Evolutionary conservation across 768 basidiomycete genomes (phyloP), one percentile per base, ranked within the genome.

Genomic region (Suillus weaverae): DNA sequence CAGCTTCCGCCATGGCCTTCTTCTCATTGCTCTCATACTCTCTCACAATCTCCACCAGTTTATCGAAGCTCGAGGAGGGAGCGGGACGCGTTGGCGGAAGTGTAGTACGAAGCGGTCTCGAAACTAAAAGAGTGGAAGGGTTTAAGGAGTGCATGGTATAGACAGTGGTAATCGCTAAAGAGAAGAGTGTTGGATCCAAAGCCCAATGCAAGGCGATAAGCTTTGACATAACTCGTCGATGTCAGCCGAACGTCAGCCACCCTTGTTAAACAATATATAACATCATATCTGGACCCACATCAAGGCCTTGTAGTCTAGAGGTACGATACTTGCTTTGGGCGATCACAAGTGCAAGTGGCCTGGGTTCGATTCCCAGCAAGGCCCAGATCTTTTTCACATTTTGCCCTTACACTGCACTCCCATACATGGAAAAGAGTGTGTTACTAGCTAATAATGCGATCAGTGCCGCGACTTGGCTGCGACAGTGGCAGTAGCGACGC

Each of bases 281-380:
- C 3, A 20, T 30, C 3, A 59, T 59, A 30, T 5, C 8, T 30
- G 1, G 11, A 18, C 13, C n/a, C 13, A 22, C 32, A 36, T 60
- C 16, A 63, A 22, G 72, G 72, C 73, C 73, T 76, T 76, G 72
- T 73, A 70, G 72, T 75, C 72, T 74, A 75, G 72, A 75, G 72
- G 72, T 73, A 73, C 73, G 74, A 73, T 76, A 73, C 74, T 73
- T 73, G 73, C 73, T 76, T 73, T 73, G 74, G 72, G 72, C 50
- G 16, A 32, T 26, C 62, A 43, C 73, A 70, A 73, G 8, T 75
- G 70, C 73, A 75, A 78, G 76, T 78, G 77, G 69, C 75, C 75
- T 79, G 75, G 76, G 76, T 78, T 78, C 77, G 73, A 78, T 75
- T 79, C 76, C 73, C 78, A 74, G 77, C 69, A 69, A 76, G 74